Evolutionary conservation across 2,329 filamentous ascomycete genomes (phyloP).

Genomic region (Pseudovirgaria hyperparasitica): DNA sequence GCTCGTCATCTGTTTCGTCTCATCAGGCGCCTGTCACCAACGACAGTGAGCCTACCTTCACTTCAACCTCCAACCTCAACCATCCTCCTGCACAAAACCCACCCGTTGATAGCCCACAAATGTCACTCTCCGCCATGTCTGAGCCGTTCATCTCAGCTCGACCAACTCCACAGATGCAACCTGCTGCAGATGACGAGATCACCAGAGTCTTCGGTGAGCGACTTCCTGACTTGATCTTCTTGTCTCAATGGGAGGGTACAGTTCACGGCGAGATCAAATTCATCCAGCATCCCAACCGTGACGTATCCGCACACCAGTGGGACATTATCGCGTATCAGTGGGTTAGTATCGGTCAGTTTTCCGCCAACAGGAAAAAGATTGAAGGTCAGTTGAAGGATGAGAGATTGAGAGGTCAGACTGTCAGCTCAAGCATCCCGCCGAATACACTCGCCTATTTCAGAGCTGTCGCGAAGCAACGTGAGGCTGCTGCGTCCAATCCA

Average conservation of each 20-base stretch:
- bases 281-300: slow-evolving; percentile 34
- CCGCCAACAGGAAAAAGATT: slow-evolving; percentile 26
- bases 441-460: slow-evolving; percentile 31
- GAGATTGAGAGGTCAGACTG: slow-evolving; percentile 23
- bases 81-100: slow-evolving; percentile 1
- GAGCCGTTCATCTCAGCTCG: slow-evolving; percentile 6
- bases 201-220: slow-evolving; percentile 27
- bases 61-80: background rate
- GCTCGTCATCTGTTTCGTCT: background rate
- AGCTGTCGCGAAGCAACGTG: slow-evolving; percentile 27
- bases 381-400: slow-evolving; percentile 32
- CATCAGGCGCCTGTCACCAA: background rate
- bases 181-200: slow-evolving; percentile 13
- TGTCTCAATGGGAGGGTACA: slow-evolving; percentile 16
- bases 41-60: background rate
- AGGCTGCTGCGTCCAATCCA: no score
- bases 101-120: no score
- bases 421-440: slow-evolving; percentile 17
- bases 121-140: no score
- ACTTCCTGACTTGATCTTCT: slow-evolving; percentile 28
- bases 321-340: slow-evolving; percentile 25
- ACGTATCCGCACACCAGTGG: slow-evolving; percentile 36
- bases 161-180: slow-evolving; percentile 1
- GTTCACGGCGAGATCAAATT: slow-evolving; percentile 32
- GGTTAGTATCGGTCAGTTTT: slow-evolving; percentile 33